Base-by-base conservation (phyloP, 2,329 filamentous ascomycete species). In the Colletotrichum zoysiae region DNA sequence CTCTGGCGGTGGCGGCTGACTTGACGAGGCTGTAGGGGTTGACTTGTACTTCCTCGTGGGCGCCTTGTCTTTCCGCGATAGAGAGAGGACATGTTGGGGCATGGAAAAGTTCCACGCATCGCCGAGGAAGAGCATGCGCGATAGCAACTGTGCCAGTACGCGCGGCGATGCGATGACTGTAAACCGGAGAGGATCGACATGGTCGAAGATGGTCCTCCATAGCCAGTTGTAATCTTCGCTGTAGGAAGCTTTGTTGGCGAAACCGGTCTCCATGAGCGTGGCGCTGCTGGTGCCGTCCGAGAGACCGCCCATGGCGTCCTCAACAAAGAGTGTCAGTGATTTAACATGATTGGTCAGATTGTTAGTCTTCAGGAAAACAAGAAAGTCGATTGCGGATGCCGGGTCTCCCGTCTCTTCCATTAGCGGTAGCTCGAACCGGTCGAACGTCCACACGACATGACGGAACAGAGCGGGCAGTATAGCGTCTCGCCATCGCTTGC, bases 51-150 rank as follows among this genome's bases (percentile, higher is more conserved):
- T 33, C 16, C 9, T 23, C 3, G 40, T 56, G 44, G 50, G 42
- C 16, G 23, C 48, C 73, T 60, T 8, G 73, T 55, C 61, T 57
- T 61, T 71, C 3, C 82, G 78, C 2, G 84, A 84, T 1, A 87
- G 76, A 0, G 85, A 86, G 8, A 94, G 78, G 51, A 91, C 85
- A 75, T 94, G 91, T 65, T 88, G 86, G 8, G 86, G 85, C 73
- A 89, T 88, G 67, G 89, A 85, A 75, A 93, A 93, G 33, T 86
- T 86, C 90, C 90, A 92, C 6, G 83, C 83, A 76, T 92, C 88
- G 12, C 84, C 84, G 50, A 88, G 82, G 61, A 88, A 86, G 38
- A 92, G 82, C 69, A 83, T 84, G 6, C 87, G 87, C 23, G 88
- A 87, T 5, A 92, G 81, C 60, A 93, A 82, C 0, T 85, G 85